Percentiles rank a stretch among this genome's conserved stretches.
Evolutionary conservation across 1,284 basidiomycete species (phyloP).

Genomic region (Vanrija sp.): DNA sequence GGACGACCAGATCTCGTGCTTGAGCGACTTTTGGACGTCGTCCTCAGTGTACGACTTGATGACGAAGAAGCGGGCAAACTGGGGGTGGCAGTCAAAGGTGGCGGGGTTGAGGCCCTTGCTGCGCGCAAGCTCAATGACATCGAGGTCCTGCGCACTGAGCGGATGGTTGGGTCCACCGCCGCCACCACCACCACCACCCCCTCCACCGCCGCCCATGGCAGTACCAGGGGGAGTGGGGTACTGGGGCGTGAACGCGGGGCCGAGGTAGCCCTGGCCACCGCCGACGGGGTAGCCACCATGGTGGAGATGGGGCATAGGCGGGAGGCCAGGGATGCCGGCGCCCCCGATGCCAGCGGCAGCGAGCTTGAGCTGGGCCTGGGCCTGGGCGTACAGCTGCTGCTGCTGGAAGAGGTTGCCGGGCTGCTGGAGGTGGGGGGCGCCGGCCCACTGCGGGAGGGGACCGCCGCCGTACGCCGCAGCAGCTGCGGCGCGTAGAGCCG

Average conservation of each 20-base stretch:
- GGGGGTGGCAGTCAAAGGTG: slow-evolving; percentile 74
- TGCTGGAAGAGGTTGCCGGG: slow-evolving; percentile 19
- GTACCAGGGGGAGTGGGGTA: slow-evolving; percentile 8
- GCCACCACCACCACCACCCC: neutral
- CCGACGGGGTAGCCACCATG: slow-evolving; percentile 8
- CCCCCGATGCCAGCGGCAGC: slow-evolving; percentile 10
- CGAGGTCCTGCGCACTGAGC: slow-evolving; percentile 51
- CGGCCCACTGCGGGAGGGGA: slow-evolving; percentile 3
- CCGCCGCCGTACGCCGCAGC: slow-evolving; percentile 1
- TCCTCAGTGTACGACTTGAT: slow-evolving; percentile 98
- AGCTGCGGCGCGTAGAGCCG: neutral
- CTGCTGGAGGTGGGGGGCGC: slow-evolving; percentile 8
- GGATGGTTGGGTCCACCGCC: neutral
- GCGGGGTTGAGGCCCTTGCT: slow-evolving; percentile 87
- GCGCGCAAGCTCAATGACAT: slow-evolving; percentile 78
- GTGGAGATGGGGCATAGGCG: slow-evolving; percentile 6
- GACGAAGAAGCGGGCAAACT: slow-evolving; percentile 81
- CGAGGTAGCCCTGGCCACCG: slow-evolving; percentile 7
- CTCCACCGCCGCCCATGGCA: neutral
- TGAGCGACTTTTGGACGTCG: slow-evolving; percentile 92
- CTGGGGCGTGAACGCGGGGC: slow-evolving; percentile 14
- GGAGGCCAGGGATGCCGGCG: slow-evolving; percentile 4
- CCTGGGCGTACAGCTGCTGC: slow-evolving; percentile 11
- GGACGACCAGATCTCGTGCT: slow-evolving; percentile 95
- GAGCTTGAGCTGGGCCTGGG: slow-evolving; percentile 16